Percentiles rank a stretch among this genome's conserved stretches.
Conservation (phyloP, 768 basidiomycete species). For the Multifurca ochricompacta region DNA sequence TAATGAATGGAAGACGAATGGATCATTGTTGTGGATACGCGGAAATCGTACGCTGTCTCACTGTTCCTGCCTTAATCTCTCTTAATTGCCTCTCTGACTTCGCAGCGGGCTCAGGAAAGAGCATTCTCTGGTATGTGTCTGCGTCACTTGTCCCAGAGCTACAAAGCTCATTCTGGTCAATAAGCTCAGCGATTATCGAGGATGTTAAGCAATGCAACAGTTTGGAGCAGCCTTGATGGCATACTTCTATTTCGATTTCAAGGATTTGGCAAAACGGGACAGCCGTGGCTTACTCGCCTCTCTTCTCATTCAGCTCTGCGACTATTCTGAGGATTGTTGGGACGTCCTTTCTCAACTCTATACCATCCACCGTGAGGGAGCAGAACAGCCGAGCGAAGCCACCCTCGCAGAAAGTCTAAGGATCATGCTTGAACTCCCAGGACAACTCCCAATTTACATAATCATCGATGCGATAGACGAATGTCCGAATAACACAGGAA, state of each 20-base stretch:
- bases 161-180: too few relatives aligned
- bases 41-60: not conserved
- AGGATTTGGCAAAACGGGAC: not conserved
- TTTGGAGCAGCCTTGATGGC: too few relatives aligned
- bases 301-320: too few relatives aligned
- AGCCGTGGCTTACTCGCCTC: not conserved
- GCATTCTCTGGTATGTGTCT: not conserved
- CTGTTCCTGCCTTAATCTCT: not conserved
- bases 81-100: not conserved
- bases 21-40: not conserved
- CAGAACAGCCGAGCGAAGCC: not conserved
- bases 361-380: not conserved
- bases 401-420: not conserved
- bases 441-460: not conserved
- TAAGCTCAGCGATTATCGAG: too few relatives aligned
- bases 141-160: too few relatives aligned
- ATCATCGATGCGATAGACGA: not conserved
- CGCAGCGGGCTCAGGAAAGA: too few relatives aligned
- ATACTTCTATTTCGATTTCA: too few relatives aligned
- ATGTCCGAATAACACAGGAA: not conserved
- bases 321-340: too few relatives aligned
- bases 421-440: not conserved
- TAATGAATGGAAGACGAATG: not conserved
- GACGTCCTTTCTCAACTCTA: not conserved
- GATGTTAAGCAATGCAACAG: too few relatives aligned